Conservation (phyloP, 345 rosid genomes). For the Alliaria petiolata region DNA sequence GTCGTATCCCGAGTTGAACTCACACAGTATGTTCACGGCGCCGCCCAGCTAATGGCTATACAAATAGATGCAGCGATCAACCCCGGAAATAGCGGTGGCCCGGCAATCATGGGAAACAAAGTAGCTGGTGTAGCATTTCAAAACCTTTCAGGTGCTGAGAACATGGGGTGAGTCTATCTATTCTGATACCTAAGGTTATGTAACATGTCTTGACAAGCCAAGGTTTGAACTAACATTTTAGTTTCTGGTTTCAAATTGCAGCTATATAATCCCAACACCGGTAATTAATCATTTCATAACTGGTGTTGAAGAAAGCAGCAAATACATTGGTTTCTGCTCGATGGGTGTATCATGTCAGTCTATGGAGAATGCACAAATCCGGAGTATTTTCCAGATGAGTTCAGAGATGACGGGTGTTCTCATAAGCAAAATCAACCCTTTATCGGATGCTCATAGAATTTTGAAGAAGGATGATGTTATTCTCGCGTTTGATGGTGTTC, state of each 20-base stretch:
- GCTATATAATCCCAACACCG: slow-evolving; percentile 87
- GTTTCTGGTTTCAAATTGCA: slow-evolving; percentile 30
- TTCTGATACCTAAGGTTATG: not conserved
- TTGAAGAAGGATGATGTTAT: slow-evolving; percentile 77
- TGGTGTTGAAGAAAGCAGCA: slow-evolving; percentile 69
- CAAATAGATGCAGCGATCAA: slow-evolving; percentile 95
- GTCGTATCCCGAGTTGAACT: slow-evolving; percentile 95
- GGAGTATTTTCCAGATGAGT: slow-evolving; percentile 54
- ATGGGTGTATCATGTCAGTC: slow-evolving; percentile 84
- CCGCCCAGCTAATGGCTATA: slow-evolving; percentile 85
- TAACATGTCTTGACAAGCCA: not conserved
- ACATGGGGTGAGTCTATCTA: slow-evolving; percentile 66
- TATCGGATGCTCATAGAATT: slow-evolving; percentile 53
- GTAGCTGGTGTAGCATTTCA: slow-evolving; percentile 93
- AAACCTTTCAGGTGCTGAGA: slow-evolving; percentile 89
- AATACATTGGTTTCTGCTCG: slow-evolving; percentile 74
- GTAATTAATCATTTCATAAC: slow-evolving; percentile 73
- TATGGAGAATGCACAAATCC: slow-evolving; percentile 76
- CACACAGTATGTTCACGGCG: slow-evolving; percentile 82
- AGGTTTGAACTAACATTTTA: not conserved
- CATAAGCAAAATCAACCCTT: slow-evolving; percentile 75
- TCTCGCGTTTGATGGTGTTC: slow-evolving; percentile 72
- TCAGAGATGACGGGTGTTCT: slow-evolving; percentile 80
- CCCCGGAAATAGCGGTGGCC: slow-evolving; percentile 92
- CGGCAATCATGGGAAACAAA: slow-evolving; percentile 83